Conservation (phyloP, 176 grass and related monocot species). For the Carex cristatella region DNA sequence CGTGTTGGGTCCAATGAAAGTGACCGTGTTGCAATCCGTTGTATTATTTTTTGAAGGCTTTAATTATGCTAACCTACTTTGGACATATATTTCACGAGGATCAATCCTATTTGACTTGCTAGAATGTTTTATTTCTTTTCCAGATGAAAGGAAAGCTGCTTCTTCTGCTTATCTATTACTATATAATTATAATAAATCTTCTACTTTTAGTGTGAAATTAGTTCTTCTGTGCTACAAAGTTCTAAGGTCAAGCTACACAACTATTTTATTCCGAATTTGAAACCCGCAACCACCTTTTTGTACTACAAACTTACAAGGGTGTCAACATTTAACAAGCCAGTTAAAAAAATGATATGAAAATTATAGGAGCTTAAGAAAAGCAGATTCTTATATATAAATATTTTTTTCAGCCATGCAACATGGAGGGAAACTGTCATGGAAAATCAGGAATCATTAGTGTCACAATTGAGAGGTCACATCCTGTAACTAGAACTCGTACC, state of each 20-base stretch:
- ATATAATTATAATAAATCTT: neutral
- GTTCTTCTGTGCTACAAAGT: neutral
- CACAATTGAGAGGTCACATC: neutral
- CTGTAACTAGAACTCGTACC: neutral
- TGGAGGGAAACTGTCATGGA: neutral
- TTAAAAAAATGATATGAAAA: neutral
- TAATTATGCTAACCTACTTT: neutral
- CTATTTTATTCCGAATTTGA: no score
- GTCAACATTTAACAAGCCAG: neutral
- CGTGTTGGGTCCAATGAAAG: conserved; percentile 18
- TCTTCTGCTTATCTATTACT: neutral
- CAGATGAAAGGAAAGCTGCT: neutral
- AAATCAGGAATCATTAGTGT: neutral
- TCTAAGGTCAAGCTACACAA: no score
- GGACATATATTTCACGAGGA: conserved; percentile 8
- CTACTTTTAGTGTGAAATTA: neutral
- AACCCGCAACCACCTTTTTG: no score
- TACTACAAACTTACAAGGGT: neutral
- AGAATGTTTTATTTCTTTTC: neutral
- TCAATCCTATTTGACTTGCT: conserved; percentile 3
- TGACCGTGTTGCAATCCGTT: conserved; percentile 20
- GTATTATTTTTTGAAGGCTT: neutral
- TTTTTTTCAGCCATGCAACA: neutral
- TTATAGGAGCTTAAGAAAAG: neutral
- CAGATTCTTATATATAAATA: neutral